Evolutionary conservation across 768 basidiomycete genomes (phyloP).

Genomic region (Termitomyces sp.): DNA sequence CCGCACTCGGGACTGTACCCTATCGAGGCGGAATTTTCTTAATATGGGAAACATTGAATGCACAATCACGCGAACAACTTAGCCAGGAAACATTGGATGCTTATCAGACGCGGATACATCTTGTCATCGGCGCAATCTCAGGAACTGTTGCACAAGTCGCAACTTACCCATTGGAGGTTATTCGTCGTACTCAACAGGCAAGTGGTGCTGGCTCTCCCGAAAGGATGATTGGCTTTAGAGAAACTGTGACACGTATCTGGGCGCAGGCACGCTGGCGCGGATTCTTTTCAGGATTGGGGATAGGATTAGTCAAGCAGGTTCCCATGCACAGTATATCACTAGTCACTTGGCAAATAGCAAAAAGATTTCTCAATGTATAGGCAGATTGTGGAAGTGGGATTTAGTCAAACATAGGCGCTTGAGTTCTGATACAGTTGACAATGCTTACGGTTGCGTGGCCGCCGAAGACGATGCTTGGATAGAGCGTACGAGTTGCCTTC

Average conservation of each 20-base stretch:
- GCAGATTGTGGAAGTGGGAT: too few relatives aligned
- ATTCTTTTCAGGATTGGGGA: conserved; percentile 21
- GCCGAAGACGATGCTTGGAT: too few relatives aligned
- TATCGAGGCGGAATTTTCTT: conserved; percentile 22
- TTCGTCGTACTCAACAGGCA: conserved; percentile 22
- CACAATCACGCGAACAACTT: conserved; percentile 12
- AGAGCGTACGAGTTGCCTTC: too few relatives aligned
- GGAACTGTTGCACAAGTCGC: conserved; percentile 17
- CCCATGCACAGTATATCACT: conserved; percentile 21
- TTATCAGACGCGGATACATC: conserved; percentile 18
- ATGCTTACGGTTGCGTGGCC: too few relatives aligned
- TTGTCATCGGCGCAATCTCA: conserved; percentile 20
- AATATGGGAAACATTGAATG: conserved; percentile 21
- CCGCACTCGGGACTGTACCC: conserved; percentile 8
- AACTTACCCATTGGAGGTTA: conserved; percentile 20
- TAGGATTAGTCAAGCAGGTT: conserved; percentile 20
- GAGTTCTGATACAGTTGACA: too few relatives aligned
- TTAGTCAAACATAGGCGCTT: too few relatives aligned
- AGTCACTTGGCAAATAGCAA: conserved; percentile 15
- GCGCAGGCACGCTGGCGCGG: conserved; percentile 16
- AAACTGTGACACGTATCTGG: conserved; percentile 17
- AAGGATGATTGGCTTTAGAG: conserved; percentile 17
- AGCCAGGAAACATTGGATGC: conserved; percentile 12
- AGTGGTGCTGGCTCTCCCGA: conserved; percentile 17
- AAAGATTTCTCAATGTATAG: background rate